Conservation (phyloP, 2,329 filamentous ascomycete genomes). For the Cladophialophora carrionii region DNA sequence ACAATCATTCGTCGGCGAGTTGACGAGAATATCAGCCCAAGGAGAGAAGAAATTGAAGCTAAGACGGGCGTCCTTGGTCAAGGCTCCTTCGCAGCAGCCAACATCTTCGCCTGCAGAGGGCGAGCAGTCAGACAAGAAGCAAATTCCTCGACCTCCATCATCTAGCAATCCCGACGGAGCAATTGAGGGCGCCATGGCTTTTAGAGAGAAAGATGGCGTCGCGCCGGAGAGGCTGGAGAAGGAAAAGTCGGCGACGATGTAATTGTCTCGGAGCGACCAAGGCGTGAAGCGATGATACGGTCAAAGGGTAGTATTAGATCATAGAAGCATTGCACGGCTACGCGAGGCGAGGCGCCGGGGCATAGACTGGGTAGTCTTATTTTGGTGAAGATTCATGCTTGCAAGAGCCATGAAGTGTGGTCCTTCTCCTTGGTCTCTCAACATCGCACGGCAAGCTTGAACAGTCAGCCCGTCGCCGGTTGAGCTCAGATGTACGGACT, state of each 20-base stretch:
- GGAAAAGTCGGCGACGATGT: constrained; percentile 7
- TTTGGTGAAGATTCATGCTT: background rate
- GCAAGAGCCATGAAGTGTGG: background rate
- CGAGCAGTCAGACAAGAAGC: constrained; percentile 3
- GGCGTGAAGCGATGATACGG: background rate
- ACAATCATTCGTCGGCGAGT: constrained; percentile 84
- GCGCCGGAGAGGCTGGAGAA: background rate
- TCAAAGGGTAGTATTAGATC: constrained; percentile 7
- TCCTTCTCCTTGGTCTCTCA: background rate
- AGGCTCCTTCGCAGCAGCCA: constrained; percentile 17
- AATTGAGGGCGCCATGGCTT: background rate
- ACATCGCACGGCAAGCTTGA: background rate
- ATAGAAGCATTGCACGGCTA: background rate
- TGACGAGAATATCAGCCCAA: constrained; percentile 63
- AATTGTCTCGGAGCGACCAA: background rate
- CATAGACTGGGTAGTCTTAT: constrained; percentile 9
- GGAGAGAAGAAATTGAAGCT: constrained; percentile 56
- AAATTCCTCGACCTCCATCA: background rate
- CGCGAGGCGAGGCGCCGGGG: background rate
- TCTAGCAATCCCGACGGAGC: background rate
- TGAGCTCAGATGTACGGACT: background rate
- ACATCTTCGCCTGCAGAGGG: constrained; percentile 9
- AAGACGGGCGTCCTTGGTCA: constrained; percentile 34
- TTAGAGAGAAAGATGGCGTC: background rate
- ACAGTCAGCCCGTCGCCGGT: too few species aligned